A percentile compares a stretch with the other conserved stretches of the same genome.
phyloP scores from a whole-genome alignment of 306 rosid genomes.

The Astragalus membranaceus region DNA sequence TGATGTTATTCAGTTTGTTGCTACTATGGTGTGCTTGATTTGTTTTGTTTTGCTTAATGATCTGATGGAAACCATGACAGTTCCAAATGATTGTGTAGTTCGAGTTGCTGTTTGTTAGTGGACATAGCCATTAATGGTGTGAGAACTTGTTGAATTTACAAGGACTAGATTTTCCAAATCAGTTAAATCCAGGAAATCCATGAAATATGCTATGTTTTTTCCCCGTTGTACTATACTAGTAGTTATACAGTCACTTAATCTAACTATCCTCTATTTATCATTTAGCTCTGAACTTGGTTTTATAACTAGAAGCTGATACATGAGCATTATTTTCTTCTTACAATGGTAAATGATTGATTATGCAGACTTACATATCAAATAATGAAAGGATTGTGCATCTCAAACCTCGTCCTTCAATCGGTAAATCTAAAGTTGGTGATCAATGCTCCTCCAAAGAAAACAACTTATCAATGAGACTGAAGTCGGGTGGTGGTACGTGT shows the following conservation, averaged over 20 bases:
- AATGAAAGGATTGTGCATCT: slow-evolving; percentile 88
- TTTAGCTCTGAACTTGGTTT: neutral
- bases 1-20: neutral
- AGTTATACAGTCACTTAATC: neutral
- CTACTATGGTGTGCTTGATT: slow-evolving; percentile 2
- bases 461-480: slow-evolving; percentile 47
- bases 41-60: neutral
- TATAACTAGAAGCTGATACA: neutral
- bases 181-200: neutral
- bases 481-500: slow-evolving; percentile 74
- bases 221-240: neutral
- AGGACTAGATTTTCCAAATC: neutral
- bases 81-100: neutral
- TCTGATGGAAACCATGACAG: neutral
- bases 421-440: slow-evolving; percentile 55
- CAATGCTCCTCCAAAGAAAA: slow-evolving; percentile 55
- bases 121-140: neutral
- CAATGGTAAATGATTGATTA: slow-evolving; percentile 18
- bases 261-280: neutral
- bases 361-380: slow-evolving; percentile 82
- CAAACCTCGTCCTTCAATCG: slow-evolving; percentile 68
- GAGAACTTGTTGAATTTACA: neutral
- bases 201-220: neutral
- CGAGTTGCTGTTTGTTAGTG: too few relatives aligned
- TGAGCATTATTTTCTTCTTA: neutral